Conservation (phyloP, 2,329 filamentous ascomycete species). For the Plectosphaerella sp. region DNA sequence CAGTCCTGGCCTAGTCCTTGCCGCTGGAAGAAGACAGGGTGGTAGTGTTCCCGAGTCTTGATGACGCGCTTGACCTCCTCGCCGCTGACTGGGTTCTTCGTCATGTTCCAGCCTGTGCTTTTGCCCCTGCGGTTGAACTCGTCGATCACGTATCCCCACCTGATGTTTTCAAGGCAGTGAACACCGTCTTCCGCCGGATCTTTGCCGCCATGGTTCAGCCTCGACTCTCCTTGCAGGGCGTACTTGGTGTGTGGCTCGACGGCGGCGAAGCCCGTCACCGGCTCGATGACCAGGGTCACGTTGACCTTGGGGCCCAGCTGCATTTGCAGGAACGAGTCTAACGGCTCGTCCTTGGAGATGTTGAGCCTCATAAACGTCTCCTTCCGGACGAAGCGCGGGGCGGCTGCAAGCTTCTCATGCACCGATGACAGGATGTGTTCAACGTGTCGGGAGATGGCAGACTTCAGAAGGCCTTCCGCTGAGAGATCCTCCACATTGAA, state of each 20-base stretch:
- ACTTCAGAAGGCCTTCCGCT: constrained; percentile 67
- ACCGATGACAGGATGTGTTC: constrained; percentile 67
- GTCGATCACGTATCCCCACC: constrained; percentile 57
- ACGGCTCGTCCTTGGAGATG: constrained; percentile 57
- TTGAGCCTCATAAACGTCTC: constrained; percentile 55
- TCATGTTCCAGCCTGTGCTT: constrained; percentile 59
- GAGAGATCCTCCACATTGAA: constrained; percentile 67
- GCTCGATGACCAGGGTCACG: constrained; percentile 65
- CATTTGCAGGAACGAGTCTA: constrained; percentile 62
- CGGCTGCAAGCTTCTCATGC: constrained; percentile 53
- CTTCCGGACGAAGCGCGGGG: constrained; percentile 56
- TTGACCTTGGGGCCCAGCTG: constrained; percentile 62
- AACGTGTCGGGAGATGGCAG: constrained; percentile 71
- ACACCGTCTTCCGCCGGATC: constrained; percentile 56
- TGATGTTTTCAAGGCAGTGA: constrained; percentile 53
- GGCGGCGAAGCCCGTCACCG: constrained; percentile 71
- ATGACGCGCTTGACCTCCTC: constrained; percentile 57
- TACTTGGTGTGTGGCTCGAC: constrained; percentile 61
- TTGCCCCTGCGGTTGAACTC: constrained; percentile 56
- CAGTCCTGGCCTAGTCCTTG: constrained; percentile 68
- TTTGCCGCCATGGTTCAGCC: constrained; percentile 54
- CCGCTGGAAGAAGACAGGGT: constrained; percentile 65
- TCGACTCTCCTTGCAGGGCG: constrained; percentile 54
- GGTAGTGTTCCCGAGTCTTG: constrained; percentile 59
- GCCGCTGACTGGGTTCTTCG: constrained; percentile 41